phyloP scores from a whole-genome alignment of 192 early-diverging fungal genomes.

The Entrophospora sp. region DNA sequence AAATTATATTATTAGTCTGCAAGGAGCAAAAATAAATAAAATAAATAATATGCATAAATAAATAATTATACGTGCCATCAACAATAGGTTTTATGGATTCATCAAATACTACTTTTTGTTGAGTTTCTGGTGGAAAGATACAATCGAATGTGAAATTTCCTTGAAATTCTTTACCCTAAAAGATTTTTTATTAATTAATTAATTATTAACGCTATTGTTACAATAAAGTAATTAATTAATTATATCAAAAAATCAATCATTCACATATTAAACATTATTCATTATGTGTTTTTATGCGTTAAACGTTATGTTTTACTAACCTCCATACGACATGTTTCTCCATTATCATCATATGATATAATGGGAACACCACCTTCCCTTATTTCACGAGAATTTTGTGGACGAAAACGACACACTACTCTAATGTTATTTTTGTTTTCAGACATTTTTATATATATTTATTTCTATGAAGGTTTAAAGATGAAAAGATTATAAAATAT shows the following conservation, averaged over 20 bases:
- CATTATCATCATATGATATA: conserved; percentile 64
- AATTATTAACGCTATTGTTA: background rate
- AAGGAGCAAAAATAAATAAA: background rate
- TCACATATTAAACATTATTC: no score
- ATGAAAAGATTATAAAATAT: background rate
- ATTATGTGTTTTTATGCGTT: no score
- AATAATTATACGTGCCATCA: conserved; percentile 58
- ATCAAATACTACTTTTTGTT: conserved; percentile 82
- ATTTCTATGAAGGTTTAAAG: background rate
- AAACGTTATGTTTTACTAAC: no score
- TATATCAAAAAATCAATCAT: no score
- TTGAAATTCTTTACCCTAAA: conserved; percentile 52
- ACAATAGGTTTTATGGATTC: conserved; percentile 87
- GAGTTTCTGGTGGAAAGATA: conserved; percentile 77
- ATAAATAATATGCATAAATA: background rate
- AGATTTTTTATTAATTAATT: no score
- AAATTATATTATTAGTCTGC: no score
- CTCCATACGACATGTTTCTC: conserved; percentile 46
- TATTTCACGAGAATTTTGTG: conserved; percentile 87
- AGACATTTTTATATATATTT: background rate
- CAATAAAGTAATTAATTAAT: no score
- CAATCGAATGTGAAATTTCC: conserved; percentile 86
- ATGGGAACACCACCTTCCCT: conserved; percentile 84
- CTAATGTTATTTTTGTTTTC: conserved; percentile 70
- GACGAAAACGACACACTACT: conserved; percentile 96